phyloP scores from a whole-genome alignment of 1,139 yeast genomes.

The Eremothecium cymbalariae region DNA sequence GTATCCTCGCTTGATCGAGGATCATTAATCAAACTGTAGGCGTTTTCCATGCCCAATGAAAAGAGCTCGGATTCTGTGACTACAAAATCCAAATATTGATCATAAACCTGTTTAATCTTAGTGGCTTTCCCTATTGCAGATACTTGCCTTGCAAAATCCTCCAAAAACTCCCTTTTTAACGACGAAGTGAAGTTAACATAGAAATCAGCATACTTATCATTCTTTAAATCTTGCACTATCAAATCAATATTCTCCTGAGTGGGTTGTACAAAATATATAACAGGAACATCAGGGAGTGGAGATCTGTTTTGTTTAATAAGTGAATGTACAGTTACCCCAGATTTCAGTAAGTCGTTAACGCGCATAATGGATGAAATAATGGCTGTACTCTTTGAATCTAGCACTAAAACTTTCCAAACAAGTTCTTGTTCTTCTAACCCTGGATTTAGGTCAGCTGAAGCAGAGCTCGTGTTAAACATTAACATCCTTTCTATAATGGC shows the following conservation, averaged over 20 bases:
- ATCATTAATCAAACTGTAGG: slow-evolving; percentile 61
- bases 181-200: slow-evolving; percentile 83
- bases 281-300: slow-evolving; percentile 88
- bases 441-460: slow-evolving; percentile 44
- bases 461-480: slow-evolving; percentile 56
- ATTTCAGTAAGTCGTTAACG: slow-evolving; percentile 78
- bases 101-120: slow-evolving; percentile 78
- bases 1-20: slow-evolving; percentile 67
- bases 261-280: slow-evolving; percentile 84
- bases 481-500: slow-evolving; percentile 74
- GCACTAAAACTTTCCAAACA: slow-evolving; percentile 86
- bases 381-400: slow-evolving; percentile 74
- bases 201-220: slow-evolving; percentile 67
- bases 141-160: slow-evolving; percentile 80
- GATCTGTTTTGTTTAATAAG: slow-evolving; percentile 61
- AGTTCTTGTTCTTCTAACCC: slow-evolving; percentile 51
- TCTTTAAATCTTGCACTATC: slow-evolving; percentile 63
- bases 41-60: slow-evolving; percentile 59
- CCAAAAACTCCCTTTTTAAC: slow-evolving; percentile 68
- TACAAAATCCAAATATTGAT: slow-evolving; percentile 83
- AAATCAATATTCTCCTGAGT: slow-evolving; percentile 61
- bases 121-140: slow-evolving; percentile 60
- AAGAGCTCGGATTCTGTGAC: slow-evolving; percentile 91
- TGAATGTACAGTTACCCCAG: slow-evolving; percentile 87
- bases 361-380: slow-evolving; percentile 82